Conservation (phyloP, 371 early-diverging fungal genomes). For the Mortierella sp. region DNA sequence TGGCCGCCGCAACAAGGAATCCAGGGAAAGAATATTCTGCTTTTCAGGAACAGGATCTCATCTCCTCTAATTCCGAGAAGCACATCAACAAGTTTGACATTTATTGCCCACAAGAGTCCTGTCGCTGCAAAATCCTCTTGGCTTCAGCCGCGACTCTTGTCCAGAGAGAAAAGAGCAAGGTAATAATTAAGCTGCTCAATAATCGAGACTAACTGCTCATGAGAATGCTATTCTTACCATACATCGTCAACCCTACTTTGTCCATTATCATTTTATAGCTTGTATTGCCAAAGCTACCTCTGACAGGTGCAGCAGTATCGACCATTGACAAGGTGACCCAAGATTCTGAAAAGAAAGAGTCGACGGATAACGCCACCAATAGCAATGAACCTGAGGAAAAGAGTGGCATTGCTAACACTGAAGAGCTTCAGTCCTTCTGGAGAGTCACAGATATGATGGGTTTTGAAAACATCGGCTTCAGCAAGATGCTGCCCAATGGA, state of each 20-base stretch:
- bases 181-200: neutral
- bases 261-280: conserved; percentile 28
- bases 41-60: conserved; percentile 45
- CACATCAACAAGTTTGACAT: conserved; percentile 42
- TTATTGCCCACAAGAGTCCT: conserved; percentile 48
- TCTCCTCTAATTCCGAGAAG: conserved; percentile 1
- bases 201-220: too few relatives aligned
- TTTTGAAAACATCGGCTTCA: conserved; percentile 87
- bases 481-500: conserved; percentile 66
- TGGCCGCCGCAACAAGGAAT: conserved; percentile 16
- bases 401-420: neutral
- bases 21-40: conserved; percentile 34
- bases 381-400: neutral
- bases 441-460: conserved; percentile 74
- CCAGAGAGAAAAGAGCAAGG: conserved; percentile 49
- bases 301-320: conserved; percentile 24
- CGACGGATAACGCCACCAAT: neutral
- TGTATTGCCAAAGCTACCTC: conserved; percentile 52
- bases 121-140: conserved; percentile 45
- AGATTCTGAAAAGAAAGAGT: conserved; percentile 11
- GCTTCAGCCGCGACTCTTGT: conserved; percentile 35
- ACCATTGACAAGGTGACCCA: conserved; percentile 25
- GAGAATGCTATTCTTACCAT: neutral
- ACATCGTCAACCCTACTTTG: neutral
- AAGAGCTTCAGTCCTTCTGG: conserved; percentile 64